Base-by-base conservation (phyloP, 257 asterid genomes). In the Solanum neorickii region DNA sequence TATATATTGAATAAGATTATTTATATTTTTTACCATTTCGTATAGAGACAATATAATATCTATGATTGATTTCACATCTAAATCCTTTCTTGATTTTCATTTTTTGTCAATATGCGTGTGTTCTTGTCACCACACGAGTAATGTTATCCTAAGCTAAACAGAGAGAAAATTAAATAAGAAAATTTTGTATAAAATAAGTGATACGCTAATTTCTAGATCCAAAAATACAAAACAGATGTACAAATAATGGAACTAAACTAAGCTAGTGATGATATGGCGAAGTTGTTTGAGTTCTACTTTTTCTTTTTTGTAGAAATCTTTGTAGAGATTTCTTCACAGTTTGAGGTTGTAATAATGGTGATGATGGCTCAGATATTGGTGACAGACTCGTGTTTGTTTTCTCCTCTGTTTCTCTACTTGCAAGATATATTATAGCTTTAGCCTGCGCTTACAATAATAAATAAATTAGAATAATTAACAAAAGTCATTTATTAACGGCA, bases 221-320 rank as follows among this genome's bases (percentile, higher is more conserved):
- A 31, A 15, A 70, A 31, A 72, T 9, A 76, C 37, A 23, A 75
- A 75, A 75, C 9, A 75, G 42, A 76, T 76, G 23, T 76, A 76
- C 83, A 76, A 76, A 76, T 21, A 76, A 76, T 21, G 37, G 11
- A n/a, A 76, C 83, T 42, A 76, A n/a, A 76, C 12, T 70, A 70
- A 70, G 77, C 31, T 83, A 70, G 14, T 27, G 88, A 86, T 87
- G 74, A 72, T 89, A 91, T n/a, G 91, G 93, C 3, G 76, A 83
- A 9, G 88, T 15, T 29, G 77, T 56, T 89, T 86, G 86, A 42
- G 37, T 56, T 84, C 91, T 87, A 39, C 47, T 83, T 37, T 89
- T 86, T 84, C 93, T 87, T 87, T 89, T 89, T 62, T 91, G 89
- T 6, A 91, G 87, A 72, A 91, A 91, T 14, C 84, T n/a, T 35